A percentile compares a stretch with the other conserved stretches of the same genome.
Evolutionary conservation across 164 flowering plant genomes (phyloP).

Genomic region (Liriodendron chinense): DNA sequence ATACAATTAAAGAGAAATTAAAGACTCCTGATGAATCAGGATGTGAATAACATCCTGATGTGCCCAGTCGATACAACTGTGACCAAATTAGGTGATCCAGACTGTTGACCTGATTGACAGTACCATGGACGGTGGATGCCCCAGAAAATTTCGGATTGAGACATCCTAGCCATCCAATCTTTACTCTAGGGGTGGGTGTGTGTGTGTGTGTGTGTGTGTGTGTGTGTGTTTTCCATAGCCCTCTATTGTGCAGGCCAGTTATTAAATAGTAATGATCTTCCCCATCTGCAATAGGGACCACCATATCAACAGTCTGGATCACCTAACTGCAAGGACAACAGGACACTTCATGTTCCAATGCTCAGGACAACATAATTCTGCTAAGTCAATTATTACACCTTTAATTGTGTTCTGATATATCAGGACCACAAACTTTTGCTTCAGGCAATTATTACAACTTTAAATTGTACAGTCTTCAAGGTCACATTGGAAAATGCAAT

Average conservation of each 20-base stretch:
- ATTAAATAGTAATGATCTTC: not conserved
- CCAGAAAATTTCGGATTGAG: not conserved
- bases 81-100: not conserved
- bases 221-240: not conserved
- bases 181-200: not conserved
- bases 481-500: too few relatives aligned
- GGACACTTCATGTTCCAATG: too few relatives aligned
- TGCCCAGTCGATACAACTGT: not conserved
- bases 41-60: not conserved
- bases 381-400: too few relatives aligned
- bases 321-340: too few relatives aligned
- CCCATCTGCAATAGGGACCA: not conserved
- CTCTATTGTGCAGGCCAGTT: not conserved
- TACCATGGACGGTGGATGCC: not conserved
- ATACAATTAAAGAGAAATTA: too few relatives aligned
- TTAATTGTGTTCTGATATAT: too few relatives aligned
- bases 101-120: not conserved
- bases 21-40: not conserved
- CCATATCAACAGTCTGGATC: not conserved
- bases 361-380: too few relatives aligned
- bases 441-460: too few relatives aligned
- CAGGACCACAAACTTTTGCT: too few relatives aligned
- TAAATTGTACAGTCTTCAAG: too few relatives aligned
- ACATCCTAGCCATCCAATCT: not conserved
- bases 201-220: too few relatives aligned